Conservation (phyloP, 768 basidiomycete genomes). For the Naganishia randhawae region DNA sequence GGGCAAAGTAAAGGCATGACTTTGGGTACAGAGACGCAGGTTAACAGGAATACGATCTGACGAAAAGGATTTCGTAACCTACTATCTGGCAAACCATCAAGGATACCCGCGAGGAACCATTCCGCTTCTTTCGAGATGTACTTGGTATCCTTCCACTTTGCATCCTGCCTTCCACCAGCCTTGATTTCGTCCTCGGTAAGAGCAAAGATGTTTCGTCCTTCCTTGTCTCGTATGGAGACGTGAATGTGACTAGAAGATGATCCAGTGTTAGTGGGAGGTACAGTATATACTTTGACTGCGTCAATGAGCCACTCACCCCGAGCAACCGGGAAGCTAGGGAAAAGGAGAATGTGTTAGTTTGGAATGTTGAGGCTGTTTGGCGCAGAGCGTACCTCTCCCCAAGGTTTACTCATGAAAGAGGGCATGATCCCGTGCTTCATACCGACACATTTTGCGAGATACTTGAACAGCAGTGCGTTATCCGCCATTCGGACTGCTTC, state of each 20-base stretch:
- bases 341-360: slow-evolving; percentile 3
- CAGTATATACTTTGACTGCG: not conserved
- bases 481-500: slow-evolving; percentile 49
- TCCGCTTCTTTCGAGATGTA: slow-evolving; percentile 79
- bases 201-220: slow-evolving; percentile 76
- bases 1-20: slow-evolving; percentile 82
- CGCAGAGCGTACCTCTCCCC: slow-evolving; percentile 69
- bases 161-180: slow-evolving; percentile 62
- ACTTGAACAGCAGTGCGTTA: slow-evolving; percentile 82
- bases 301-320: slow-evolving; percentile 61
- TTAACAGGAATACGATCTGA: not conserved
- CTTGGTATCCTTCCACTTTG: slow-evolving; percentile 74
- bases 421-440: slow-evolving; percentile 83
- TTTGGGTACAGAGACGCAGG: slow-evolving; percentile 14
- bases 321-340: slow-evolving; percentile 82
- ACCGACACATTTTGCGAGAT: slow-evolving; percentile 82
- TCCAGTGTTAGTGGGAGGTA: not conserved
- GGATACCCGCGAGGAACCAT: slow-evolving; percentile 87
- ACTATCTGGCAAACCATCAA: slow-evolving; percentile 88
- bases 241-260: slow-evolving; percentile 64
- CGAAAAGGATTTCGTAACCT: slow-evolving; percentile 40
- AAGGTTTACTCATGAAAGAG: slow-evolving; percentile 98
- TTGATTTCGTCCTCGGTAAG: slow-evolving; percentile 61
- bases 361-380: not conserved
- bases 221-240: slow-evolving; percentile 70